phyloP scores from a whole-genome alignment of 495 filamentous ascomycete species.

The Sporormia fimetaria region DNA sequence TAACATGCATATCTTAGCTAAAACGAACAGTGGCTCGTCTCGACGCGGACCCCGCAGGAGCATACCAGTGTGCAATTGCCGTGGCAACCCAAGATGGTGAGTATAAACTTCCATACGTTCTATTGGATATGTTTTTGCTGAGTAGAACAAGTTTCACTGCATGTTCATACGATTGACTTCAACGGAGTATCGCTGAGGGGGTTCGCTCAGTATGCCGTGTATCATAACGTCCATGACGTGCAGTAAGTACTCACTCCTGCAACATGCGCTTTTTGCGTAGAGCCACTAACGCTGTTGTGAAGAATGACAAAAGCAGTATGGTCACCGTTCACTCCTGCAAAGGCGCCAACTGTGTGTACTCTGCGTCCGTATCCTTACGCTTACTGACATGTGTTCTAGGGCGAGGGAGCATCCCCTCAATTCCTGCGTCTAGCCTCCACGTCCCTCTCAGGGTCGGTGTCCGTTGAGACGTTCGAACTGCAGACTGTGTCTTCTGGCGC shows the following conservation, averaged over 20 bases:
- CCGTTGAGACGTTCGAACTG: constrained; percentile 75
- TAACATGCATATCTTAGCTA: too few species aligned
- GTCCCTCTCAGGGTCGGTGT: constrained; percentile 71
- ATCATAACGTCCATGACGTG: constrained; percentile 65
- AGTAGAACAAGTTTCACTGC: constrained; percentile 35
- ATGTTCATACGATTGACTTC: constrained; percentile 61
- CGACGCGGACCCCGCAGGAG: constrained; percentile 33
- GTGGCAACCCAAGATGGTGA: too few species aligned
- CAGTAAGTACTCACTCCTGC: too few species aligned
- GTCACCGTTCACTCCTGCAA: constrained; percentile 54
- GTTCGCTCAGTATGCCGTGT: constrained; percentile 49
- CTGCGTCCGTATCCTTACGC: too few species aligned
- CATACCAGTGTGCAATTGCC: constrained; percentile 68
- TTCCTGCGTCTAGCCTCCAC: constrained; percentile 74
- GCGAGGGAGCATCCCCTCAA: constrained; percentile 35
- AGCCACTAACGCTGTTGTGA: too few species aligned
- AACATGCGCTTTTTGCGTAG: too few species aligned
- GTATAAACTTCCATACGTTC: too few species aligned
- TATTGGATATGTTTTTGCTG: neutral
- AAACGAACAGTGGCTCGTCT: constrained; percentile 62
- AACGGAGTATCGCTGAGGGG: constrained; percentile 35
- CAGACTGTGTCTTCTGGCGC: constrained; percentile 37
- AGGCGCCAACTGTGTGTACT: constrained; percentile 18
- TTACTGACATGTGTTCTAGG: too few species aligned
- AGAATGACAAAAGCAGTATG: constrained; percentile 75